Evolutionary conservation across 2,329 filamentous ascomycete genomes (phyloP).

Genomic region (Sarocladium brachiariae): DNA sequence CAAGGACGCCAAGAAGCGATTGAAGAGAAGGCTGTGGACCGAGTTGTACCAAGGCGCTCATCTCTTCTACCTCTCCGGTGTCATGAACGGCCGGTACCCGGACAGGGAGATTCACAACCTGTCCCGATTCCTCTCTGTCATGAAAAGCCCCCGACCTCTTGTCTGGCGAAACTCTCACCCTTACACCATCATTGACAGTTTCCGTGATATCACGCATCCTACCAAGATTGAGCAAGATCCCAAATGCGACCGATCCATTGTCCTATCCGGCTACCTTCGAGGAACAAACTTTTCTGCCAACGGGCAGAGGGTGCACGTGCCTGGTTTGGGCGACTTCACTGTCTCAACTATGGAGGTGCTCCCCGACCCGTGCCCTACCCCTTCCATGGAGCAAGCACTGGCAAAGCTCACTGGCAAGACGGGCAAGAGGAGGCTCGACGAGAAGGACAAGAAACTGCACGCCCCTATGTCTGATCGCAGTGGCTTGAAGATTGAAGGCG

Average conservation of each 20-base stretch:
- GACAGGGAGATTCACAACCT: conserved; percentile 95
- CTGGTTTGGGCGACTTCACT: conserved; percentile 83
- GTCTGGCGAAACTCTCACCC: conserved; percentile 96
- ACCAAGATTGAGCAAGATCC: conserved; percentile 82
- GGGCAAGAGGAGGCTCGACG: conserved; percentile 72
- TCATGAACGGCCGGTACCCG: conserved; percentile 93
- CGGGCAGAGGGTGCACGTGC: conserved; percentile 83
- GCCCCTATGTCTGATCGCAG: conserved; percentile 98
- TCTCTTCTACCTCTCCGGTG: conserved; percentile 91
- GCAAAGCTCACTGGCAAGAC: conserved; percentile 81
- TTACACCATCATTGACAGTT: conserved; percentile 87
- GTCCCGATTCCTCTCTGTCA: conserved; percentile 90
- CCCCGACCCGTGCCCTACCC: conserved; percentile 92
- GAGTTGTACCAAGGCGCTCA: conserved; percentile 96
- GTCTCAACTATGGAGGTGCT: conserved; percentile 78
- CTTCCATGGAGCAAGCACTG: conserved; percentile 78
- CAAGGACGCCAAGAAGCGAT: conserved; percentile 87
- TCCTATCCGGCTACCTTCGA: conserved; percentile 86
- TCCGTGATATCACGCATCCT: conserved; percentile 90
- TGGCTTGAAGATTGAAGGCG: conserved; percentile 91
- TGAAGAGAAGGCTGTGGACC: conserved; percentile 95
- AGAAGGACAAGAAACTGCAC: conserved; percentile 94
- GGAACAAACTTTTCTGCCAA: conserved; percentile 89
- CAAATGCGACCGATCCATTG: conserved; percentile 85
- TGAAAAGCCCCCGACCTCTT: conserved; percentile 97